Conservation (phyloP, 2,329 filamentous ascomycete genomes). For the Lasiodiplodia citricola region DNA sequence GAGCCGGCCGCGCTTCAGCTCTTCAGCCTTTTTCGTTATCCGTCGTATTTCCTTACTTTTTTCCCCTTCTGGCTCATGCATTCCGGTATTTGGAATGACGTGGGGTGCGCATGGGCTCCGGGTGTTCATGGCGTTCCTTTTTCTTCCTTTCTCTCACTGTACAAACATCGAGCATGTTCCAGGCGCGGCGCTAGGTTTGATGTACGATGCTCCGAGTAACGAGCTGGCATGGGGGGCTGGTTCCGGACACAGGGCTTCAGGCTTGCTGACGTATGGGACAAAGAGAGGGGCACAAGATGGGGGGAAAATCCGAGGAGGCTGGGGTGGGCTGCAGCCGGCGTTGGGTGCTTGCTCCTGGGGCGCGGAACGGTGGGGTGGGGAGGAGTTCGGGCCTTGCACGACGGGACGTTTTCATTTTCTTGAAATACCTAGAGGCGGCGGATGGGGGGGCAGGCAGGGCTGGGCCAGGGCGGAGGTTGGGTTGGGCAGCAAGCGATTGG, state of each 20-base stretch:
- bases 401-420: conserved; percentile 26
- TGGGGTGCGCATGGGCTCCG: conserved; percentile 21
- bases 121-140: conserved; percentile 24
- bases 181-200: conserved; percentile 25
- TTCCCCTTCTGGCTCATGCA: background rate
- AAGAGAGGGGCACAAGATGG: conserved; percentile 6
- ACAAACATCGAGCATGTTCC: conserved; percentile 26
- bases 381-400: conserved; percentile 24
- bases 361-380: conserved; percentile 8
- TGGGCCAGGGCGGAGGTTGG: conserved; percentile 20
- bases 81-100: conserved; percentile 20
- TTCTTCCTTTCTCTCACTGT: conserved; percentile 16
- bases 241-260: conserved; percentile 15
- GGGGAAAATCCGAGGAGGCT: conserved; percentile 11
- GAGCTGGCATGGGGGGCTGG: conserved; percentile 24
- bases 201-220: conserved; percentile 23
- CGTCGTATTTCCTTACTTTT: conserved; percentile 6
- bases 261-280: conserved; percentile 10
- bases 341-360: conserved; percentile 7
- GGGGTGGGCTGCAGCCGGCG: conserved; percentile 6
- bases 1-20: conserved; percentile 11
- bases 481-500: conserved; percentile 28
- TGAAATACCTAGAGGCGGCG: conserved; percentile 26
- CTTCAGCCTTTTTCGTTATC: conserved; percentile 18
- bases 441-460: conserved; percentile 15